Evolutionary conservation across 331 rosid species (phyloP).

Genomic region (Ulmus americana): DNA sequence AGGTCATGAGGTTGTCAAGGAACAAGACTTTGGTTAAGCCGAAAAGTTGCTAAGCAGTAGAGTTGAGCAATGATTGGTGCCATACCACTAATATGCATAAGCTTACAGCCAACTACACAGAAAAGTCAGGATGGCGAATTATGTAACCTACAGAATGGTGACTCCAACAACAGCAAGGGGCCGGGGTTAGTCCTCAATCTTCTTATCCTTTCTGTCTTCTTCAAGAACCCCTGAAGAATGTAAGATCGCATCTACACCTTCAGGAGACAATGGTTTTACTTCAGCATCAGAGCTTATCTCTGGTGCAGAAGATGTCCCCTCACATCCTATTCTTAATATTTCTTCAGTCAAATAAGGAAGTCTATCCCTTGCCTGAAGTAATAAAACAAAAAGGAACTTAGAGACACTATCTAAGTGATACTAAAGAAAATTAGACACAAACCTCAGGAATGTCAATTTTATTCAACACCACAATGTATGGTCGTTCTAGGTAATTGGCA

Average conservation of each 20-base stretch:
- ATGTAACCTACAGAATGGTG: constrained; percentile 84
- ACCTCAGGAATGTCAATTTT: constrained; percentile 94
- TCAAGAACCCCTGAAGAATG: constrained; percentile 8
- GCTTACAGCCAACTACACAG: no score
- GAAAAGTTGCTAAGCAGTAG: no score
- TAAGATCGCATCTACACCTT: constrained; percentile 22
- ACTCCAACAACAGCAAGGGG: constrained; percentile 75
- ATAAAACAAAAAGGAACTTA: not conserved
- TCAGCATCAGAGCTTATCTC: constrained; percentile 30
- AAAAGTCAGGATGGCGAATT: no score
- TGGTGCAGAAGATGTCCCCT: constrained; percentile 29
- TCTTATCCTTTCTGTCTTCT: constrained; percentile 39
- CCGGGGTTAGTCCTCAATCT: constrained; percentile 69
- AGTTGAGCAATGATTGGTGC: no score
- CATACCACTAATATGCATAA: no score
- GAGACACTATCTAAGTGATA: not conserved
- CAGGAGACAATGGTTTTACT: constrained; percentile 26
- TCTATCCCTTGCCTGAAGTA: constrained; percentile 56
- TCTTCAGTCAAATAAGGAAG: constrained; percentile 51
- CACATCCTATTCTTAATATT: constrained; percentile 63
- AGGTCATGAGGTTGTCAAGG: no score
- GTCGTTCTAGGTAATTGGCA: constrained; percentile 87
- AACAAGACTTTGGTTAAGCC: no score
- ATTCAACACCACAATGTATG: constrained; percentile 79
- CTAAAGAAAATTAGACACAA: constrained; percentile 17